Base-by-base conservation (phyloP, 495 filamentous ascomycete genomes). In the Penicillium pancosmium region DNA sequence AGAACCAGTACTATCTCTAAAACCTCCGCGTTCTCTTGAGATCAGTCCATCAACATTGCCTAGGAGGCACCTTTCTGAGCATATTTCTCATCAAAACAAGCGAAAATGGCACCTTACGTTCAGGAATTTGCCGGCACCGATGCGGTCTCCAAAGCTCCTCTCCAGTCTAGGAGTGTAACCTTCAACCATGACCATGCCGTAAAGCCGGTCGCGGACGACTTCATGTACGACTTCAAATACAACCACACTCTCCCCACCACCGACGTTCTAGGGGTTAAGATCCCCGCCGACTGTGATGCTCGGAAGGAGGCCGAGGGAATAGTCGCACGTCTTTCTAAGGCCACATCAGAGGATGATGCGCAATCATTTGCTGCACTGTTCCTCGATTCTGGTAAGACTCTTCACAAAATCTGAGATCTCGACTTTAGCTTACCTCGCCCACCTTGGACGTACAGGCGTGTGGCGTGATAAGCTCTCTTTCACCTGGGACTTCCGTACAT, bases 191-290 rank as follows among this genome's bases (percentile, higher is more conserved):
- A 62, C 50, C 13, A 62, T 21, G 54, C 57, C 23, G 34, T 15
- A 44, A 57, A 57, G 27, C 40, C 46, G 9, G 56, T 74, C 43
- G 55, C 56, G 9, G 51, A 66, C 21, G 50, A 56, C 46, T 57
- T 62, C 50, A 68, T 65, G 65, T 59, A 70, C 61, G 55, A 77
- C 54, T 57, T 63, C 58, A 79, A 80, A 46, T 63, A 62, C 46
- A 80, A 80, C 53, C 59, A 62, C 47, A 35, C n/a, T 49, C 65
- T 68, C 13, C 65, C 65, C 16, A 65, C 65, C 19, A 52, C 55
- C 25, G 56, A 61, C 18, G 35, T 58, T 3, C 33, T 59, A 21
- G 65, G 59, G 8, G 33, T 63, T 56, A 43, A 65, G 11, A 58
- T 68, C 46, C 59, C 62, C 18, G 25, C 27, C 33, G 56, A 68